phyloP scores from a whole-genome alignment of 2,329 filamentous ascomycete genomes.

The Claviceps digitariae region DNA sequence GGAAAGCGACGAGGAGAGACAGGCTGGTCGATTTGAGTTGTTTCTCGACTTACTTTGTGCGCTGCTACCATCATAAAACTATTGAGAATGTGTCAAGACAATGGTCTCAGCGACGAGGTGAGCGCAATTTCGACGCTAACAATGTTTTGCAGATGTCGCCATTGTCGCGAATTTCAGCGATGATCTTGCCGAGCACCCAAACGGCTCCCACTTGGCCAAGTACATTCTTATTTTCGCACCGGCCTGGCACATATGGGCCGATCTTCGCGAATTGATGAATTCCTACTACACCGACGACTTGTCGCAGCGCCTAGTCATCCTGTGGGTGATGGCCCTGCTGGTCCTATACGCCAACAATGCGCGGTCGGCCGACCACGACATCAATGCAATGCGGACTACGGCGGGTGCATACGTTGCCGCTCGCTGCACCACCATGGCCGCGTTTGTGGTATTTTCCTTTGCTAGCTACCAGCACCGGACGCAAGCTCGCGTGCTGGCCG shows the following conservation, averaged over 20 bases:
- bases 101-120: neutral
- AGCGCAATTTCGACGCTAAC: neutral
- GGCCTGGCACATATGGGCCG: constrained; percentile 36
- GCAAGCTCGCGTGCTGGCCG: constrained; percentile 30
- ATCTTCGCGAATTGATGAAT: constrained; percentile 37
- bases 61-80: no score
- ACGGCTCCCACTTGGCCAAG: constrained; percentile 29
- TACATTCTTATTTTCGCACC: constrained; percentile 34
- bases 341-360: constrained; percentile 36
- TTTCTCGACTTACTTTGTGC: constrained; percentile 34
- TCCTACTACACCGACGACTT: constrained; percentile 34
- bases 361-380: constrained; percentile 26
- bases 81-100: no score
- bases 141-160: constrained; percentile 21
- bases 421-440: constrained; percentile 25
- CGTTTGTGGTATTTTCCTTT: constrained; percentile 29
- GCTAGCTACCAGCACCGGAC: constrained; percentile 32
- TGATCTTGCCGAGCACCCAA: constrained; percentile 30
- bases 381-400: constrained; percentile 29
- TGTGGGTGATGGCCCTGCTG: constrained; percentile 29
- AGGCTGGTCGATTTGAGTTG: constrained; percentile 33
- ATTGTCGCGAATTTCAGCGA: constrained; percentile 38
- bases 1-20: constrained; percentile 28
- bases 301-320: neutral
- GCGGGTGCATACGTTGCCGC: constrained; percentile 33